Evolutionary conservation across 192 early-diverging fungal genomes (phyloP).

Genomic region (Chytriomyces confervae): DNA sequence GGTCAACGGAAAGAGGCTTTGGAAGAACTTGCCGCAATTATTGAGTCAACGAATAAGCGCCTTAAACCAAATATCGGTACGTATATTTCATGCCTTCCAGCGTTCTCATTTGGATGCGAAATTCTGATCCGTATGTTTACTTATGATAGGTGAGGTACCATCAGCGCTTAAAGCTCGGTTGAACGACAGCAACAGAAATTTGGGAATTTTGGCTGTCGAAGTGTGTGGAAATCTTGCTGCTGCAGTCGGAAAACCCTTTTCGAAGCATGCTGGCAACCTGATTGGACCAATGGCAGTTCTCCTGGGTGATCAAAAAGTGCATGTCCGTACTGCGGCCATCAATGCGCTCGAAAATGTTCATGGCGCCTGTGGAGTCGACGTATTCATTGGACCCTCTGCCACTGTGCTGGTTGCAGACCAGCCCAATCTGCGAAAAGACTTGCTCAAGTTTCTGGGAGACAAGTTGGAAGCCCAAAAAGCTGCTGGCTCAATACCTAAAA

Average conservation of each 20-base stretch:
- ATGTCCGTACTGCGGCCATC: constrained; percentile 79
- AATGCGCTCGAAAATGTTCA: constrained; percentile 74
- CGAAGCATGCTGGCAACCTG: constrained; percentile 73
- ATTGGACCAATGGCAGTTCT: constrained; percentile 73
- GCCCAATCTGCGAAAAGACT: constrained; percentile 85
- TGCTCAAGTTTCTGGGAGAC: constrained; percentile 81
- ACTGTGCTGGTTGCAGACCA: constrained; percentile 77
- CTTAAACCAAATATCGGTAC: constrained; percentile 77
- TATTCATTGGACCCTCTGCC: constrained; percentile 67
- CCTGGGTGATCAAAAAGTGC: constrained; percentile 89
- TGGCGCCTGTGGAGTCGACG: constrained; percentile 73
- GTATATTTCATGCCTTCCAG: background rate
- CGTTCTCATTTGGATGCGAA: background rate
- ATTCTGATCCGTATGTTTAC: background rate
- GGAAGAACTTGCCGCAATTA: constrained; percentile 77
- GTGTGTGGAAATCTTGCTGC: constrained; percentile 76
- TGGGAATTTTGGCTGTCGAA: constrained; percentile 81
- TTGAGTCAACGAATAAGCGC: constrained; percentile 79
- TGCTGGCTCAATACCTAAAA: constrained; percentile 59
- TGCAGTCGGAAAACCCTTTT: constrained; percentile 88
- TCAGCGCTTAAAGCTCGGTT: constrained; percentile 83
- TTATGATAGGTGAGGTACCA: constrained; percentile 68
- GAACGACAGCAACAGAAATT: constrained; percentile 89
- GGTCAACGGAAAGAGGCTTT: constrained; percentile 90
- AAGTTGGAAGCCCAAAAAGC: constrained; percentile 58